These are phyloP conservation scores for Monosporascus sp. DNA, from an alignment of 2,329 filamentous ascomycete species.

Conservation along the genomic window DNA sequence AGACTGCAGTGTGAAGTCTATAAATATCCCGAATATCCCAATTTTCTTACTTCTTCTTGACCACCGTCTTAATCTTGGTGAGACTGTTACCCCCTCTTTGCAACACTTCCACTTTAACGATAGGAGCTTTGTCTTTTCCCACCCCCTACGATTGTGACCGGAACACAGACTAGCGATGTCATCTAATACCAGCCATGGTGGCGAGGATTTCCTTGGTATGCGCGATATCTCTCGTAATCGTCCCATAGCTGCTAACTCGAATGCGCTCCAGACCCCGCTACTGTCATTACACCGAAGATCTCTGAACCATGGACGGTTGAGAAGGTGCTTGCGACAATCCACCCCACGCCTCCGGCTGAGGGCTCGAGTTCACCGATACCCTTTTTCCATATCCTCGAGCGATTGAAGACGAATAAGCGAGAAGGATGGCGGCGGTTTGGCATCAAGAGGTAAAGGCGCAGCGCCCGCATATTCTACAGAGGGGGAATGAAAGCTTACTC, in stretches of 20 bases:
- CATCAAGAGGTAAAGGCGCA: conserved; percentile 48
- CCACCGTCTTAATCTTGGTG: too few species aligned
- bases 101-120: too few species aligned
- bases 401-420: conserved; percentile 91
- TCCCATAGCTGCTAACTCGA: conserved; percentile 6
- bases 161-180: background rate
- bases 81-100: too few species aligned
- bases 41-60: too few species aligned
- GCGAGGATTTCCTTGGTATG: conserved; percentile 9
- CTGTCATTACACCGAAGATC: conserved; percentile 33
- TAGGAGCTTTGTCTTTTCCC: too few species aligned
- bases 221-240: background rate
- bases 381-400: conserved; percentile 92
- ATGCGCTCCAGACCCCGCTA: conserved; percentile 25
- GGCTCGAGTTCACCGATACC: conserved; percentile 69
- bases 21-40: too few species aligned
- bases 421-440: conserved; percentile 93
- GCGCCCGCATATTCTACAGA: too few species aligned
- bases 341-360: conserved; percentile 50
- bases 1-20: too few species aligned
- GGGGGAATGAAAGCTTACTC: conserved; percentile 1
- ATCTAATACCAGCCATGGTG: background rate
- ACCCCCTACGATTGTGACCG: background rate
- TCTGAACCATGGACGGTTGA: conserved; percentile 49
- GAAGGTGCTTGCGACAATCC: conserved; percentile 60